Percentiles rank a stretch among this genome's conserved stretches.
Conservation (phyloP, 495 filamentous ascomycete genomes). For the Cenococcum geophilum region DNA sequence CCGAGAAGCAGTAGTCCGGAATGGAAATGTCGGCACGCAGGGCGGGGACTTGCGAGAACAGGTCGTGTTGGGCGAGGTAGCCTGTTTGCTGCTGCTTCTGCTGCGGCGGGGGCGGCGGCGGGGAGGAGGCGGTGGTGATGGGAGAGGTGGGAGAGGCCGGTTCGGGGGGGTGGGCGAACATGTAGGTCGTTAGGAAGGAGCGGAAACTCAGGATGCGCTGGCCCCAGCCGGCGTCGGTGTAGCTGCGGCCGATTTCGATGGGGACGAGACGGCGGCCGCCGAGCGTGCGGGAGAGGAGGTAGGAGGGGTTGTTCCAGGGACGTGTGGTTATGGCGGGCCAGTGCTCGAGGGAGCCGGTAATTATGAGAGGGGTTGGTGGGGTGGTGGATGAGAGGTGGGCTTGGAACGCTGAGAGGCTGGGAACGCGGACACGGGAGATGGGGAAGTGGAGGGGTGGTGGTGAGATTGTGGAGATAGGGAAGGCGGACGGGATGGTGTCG, state of each 20-base stretch:
- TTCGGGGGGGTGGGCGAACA: constrained; percentile 34
- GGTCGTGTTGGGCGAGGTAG: constrained; percentile 88
- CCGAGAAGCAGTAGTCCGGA: constrained; percentile 80
- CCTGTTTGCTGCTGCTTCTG: constrained; percentile 33
- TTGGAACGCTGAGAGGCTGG: constrained; percentile 56
- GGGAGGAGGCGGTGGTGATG: constrained; percentile 10
- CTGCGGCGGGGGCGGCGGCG: too few species aligned
- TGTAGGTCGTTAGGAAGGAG: constrained; percentile 60
- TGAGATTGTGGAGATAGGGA: constrained; percentile 5
- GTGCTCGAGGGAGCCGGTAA: constrained; percentile 54
- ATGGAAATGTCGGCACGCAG: constrained; percentile 69
- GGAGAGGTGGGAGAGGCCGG: background rate
- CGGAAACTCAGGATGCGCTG: constrained; percentile 74
- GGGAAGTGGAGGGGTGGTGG: constrained; percentile 11
- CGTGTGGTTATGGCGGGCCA: constrained; percentile 71
- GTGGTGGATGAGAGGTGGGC: constrained; percentile 48
- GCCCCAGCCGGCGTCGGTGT: constrained; percentile 80
- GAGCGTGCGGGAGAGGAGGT: constrained; percentile 71
- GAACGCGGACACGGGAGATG: constrained; percentile 13
- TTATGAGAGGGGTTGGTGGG: constrained; percentile 58
- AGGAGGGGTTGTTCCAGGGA: constrained; percentile 66
- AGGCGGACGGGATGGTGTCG: constrained; percentile 5
- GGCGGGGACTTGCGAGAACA: constrained; percentile 75
- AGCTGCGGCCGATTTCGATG: constrained; percentile 82
- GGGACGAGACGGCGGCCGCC: constrained; percentile 74